Base-by-base conservation (phyloP, 2,329 filamentous ascomycete species). In the Colletotrichum sp. region DNA sequence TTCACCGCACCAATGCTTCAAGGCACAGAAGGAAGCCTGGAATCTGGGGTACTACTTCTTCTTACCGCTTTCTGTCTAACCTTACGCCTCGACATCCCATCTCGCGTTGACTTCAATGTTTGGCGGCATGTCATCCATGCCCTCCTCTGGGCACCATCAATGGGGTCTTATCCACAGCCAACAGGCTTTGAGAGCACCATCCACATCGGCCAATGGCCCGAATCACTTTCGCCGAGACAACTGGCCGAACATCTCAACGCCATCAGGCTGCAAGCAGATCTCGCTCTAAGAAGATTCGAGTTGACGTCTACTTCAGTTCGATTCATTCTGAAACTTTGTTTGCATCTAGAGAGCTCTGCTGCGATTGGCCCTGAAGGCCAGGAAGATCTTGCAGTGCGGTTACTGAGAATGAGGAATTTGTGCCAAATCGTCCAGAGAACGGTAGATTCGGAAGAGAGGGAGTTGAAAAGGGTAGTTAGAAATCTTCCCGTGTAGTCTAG, bases 401-500 rank as follows among this genome's bases (percentile, higher is more conserved):
- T 44, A 11, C 39, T 3, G 39, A 44, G 39, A 2, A n/a, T n/a
- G 8, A 44, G 39, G 5, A 2, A n/a, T 11, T 5, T 44, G 3
- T 44, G 39, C 19, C 39, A n/a, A n/a, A 5, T n/a, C 2, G 2
- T 44, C 1, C 39, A 44, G 8, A 44, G 1, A 0, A 44, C 19
- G 19, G 5, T 44, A n/a, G 39, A 44, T 3, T 3, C 0, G 39
- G 39, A n/a, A n/a, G 1, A 5, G 5, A 44, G 19, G 0, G 19
- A 44, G 5, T 44, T 44, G 9, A 5, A 11, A n/a, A 11, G 0
- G 19, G 0, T n/a, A 4, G 11, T 11, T 6, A 1, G 19, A n/a
- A 44, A 11, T 2, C 9, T 44, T 44, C 9, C 39, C 6, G 16
- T 19, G 5, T 44, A 44, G 0, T 44, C 19, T 4, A 44, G 8